Evolutionary conservation across 495 filamentous ascomycete genomes (phyloP).

Genomic region (Viridothelium virens): DNA sequence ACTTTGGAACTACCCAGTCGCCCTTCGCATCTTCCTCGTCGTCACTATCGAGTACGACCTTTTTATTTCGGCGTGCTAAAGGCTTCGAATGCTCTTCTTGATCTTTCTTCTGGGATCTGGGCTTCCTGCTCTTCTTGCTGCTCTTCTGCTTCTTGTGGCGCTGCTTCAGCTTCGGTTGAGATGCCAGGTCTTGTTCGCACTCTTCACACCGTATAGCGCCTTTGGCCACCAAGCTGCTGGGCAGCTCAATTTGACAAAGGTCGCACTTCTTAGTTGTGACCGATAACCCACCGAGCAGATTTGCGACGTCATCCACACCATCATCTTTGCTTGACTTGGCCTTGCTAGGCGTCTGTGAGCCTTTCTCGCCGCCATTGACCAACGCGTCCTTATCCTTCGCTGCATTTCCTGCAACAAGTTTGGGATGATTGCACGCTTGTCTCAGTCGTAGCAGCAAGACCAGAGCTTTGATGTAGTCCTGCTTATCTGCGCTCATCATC

Average conservation of each 20-base stretch:
- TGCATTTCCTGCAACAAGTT: conserved; percentile 73
- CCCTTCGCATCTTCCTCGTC: conserved; percentile 54
- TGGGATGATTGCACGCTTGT: conserved; percentile 90
- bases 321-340: conserved; percentile 40
- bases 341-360: conserved; percentile 42
- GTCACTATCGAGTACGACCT: conserved; percentile 33
- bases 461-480: conserved; percentile 76
- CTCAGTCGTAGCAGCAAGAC: conserved; percentile 79
- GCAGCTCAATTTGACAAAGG: conserved; percentile 69
- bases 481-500: conserved; percentile 82
- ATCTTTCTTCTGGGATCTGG: conserved; percentile 17
- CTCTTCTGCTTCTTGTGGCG: conserved; percentile 42
- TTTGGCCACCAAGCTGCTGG: conserved; percentile 45
- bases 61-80: conserved; percentile 16
- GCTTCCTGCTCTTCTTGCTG: conserved; percentile 40
- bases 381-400: conserved; percentile 82
- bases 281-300: conserved; percentile 73
- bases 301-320: conserved; percentile 74
- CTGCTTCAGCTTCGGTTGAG: conserved; percentile 34
- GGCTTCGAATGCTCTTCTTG: conserved; percentile 7
- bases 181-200: conserved; percentile 59
- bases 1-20: conserved; percentile 66
- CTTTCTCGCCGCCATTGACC: conserved; percentile 48
- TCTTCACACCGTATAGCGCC: conserved; percentile 62
- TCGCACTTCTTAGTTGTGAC: conserved; percentile 81